Evolutionary conservation across 371 early-diverging fungal species (phyloP), one percentile per base, ranked within the genome.

Genomic region (Mucor sp.): DNA sequence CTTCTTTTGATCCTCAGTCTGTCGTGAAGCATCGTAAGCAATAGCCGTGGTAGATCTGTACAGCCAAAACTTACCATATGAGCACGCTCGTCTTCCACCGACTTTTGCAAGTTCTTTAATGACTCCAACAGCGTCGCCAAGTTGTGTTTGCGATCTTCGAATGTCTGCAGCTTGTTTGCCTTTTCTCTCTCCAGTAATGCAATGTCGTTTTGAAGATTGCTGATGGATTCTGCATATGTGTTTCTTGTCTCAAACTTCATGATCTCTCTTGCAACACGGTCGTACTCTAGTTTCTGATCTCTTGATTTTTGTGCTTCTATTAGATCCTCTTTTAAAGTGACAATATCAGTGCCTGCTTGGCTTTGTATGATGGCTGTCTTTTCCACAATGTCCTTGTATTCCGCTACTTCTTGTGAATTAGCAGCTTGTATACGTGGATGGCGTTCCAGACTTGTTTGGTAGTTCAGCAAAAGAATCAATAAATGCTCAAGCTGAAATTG

Each of bases 241-340:
- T 81, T 77, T 25, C 89, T 68, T 6, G 82, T 72, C 21, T 84
- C 70, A 17, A 76, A 67, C 62, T 77, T 76, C 69, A 80, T 80
- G 44, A 87, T 85, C 14, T 85, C 83, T 37, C 76, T 67, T 11
- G 89, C 88, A 6, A 87, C 75, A 28, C 66, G 75, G 66, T 89
- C 88, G 62, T 89, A 89, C 68, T 86, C 80, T 19, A 85, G 33
- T 48, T 84, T 86, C 41, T 87, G 83, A 62, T 77, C 69, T 62
- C 87, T 71, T 19, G 70, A 58, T 63, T 71, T 68, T 41, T 86
- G 83, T 33, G 84, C 88, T 14, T 75, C 68, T 19, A 73, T 70
- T 14, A 89, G 60, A 44, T 82, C 80, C 23, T 70, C 72, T 62
- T 85, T 81, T 32, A 89, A 69, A 7, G 57, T 44, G 9, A 62